Conservation (phyloP, 1,284 basidiomycete genomes). For the Rhodotorula sp. region DNA sequence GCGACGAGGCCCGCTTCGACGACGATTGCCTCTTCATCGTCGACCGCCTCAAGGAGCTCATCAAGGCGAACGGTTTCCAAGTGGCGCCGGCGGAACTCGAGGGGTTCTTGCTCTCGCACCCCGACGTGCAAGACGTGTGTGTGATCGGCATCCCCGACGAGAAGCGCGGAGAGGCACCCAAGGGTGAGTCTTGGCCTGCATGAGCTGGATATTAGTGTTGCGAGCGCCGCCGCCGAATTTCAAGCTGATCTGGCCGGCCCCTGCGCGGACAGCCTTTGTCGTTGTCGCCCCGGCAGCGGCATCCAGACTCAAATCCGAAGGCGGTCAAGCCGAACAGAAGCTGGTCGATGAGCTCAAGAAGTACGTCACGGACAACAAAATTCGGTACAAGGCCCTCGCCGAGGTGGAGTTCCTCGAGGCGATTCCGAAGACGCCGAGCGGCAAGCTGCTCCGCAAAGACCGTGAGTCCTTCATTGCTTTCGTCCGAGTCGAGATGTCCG, state of each 20-base stretch:
- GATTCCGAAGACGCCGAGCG: slow-evolving; percentile 57
- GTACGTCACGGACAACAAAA: slow-evolving; percentile 69
- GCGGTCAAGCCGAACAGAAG: neutral
- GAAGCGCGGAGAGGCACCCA: slow-evolving; percentile 71
- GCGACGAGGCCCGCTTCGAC: slow-evolving; percentile 41
- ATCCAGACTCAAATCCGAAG: neutral
- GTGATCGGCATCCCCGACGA: slow-evolving; percentile 75
- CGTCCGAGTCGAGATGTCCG: too few relatives aligned
- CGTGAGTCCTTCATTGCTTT: slow-evolving; percentile 2
- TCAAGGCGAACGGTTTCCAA: slow-evolving; percentile 34
- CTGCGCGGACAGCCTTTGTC: slow-evolving; percentile 55
- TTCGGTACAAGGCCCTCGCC: slow-evolving; percentile 68
- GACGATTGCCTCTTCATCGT: slow-evolving; percentile 31
- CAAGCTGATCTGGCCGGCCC: slow-evolving; percentile 52
- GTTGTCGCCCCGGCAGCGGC: slow-evolving; percentile 14
- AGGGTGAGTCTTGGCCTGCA: slow-evolving; percentile 55
- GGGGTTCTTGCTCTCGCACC: slow-evolving; percentile 69
- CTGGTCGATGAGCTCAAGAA: slow-evolving; percentile 47
- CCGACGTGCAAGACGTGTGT: slow-evolving; percentile 67
- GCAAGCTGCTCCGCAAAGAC: slow-evolving; percentile 35
- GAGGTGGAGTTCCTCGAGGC: slow-evolving; percentile 66
- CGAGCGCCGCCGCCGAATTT: slow-evolving; percentile 49
- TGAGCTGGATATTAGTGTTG: slow-evolving; percentile 15
- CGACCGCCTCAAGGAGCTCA: slow-evolving; percentile 41
- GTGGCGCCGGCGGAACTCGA: slow-evolving; percentile 65